Evolutionary conservation across 495 filamentous ascomycete genomes (phyloP).

Genomic region (Aspergillus nanangensis): DNA sequence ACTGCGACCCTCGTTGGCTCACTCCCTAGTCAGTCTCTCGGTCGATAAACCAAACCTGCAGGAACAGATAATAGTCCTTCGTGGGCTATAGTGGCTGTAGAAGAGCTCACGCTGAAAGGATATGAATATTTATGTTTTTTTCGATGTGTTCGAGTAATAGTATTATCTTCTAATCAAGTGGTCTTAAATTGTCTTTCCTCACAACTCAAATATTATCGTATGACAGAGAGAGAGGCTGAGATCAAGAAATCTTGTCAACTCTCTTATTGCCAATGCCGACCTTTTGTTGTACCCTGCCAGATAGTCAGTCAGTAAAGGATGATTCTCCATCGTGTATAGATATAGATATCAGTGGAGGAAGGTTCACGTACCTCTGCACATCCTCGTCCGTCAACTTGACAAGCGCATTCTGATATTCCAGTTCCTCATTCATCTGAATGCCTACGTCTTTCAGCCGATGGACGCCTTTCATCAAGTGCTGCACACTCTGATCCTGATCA

Average conservation of each 20-base stretch:
- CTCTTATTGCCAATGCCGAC: conserved; percentile 77
- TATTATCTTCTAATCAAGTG: too few relatives aligned
- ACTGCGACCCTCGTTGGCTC: too few relatives aligned
- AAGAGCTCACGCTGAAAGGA: background rate
- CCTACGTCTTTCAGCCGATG: conserved; percentile 82
- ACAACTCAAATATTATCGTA: too few relatives aligned
- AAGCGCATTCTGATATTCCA: conserved; percentile 80
- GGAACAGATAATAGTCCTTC: background rate
- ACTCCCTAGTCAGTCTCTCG: too few relatives aligned
- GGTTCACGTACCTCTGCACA: conserved; percentile 50
- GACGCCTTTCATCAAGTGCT: conserved; percentile 71
- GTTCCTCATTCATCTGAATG: conserved; percentile 75
- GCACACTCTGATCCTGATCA: conserved; percentile 80
- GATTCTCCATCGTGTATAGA: background rate
- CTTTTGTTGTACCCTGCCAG: conserved; percentile 50
- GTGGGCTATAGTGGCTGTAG: background rate
- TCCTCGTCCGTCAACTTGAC: conserved; percentile 72
- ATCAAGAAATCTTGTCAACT: conserved; percentile 66
- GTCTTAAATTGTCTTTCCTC: too few relatives aligned
- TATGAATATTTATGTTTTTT: too few relatives aligned
- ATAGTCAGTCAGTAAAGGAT: conserved; percentile 18
- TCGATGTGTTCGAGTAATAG: too few relatives aligned
- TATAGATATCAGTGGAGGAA: background rate
- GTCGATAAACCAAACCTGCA: too few relatives aligned
- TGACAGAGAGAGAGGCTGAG: too few relatives aligned